Base-by-base conservation (phyloP, 148 eudicot genomes). In the Arctostaphylos glauca region DNA sequence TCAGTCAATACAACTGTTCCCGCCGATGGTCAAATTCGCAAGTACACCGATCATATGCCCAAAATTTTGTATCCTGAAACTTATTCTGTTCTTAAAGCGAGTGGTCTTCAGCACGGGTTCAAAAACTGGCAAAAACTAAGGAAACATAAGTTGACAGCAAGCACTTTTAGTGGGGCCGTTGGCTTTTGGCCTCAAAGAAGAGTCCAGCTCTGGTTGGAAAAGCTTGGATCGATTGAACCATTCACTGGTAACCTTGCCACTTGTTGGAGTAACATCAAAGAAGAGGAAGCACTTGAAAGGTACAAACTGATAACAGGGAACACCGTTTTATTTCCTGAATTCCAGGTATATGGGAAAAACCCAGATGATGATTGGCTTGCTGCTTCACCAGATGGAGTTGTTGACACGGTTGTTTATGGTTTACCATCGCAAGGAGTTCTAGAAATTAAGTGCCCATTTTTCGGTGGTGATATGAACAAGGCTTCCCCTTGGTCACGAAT, bases 361-460 rank as follows among this genome's bases (percentile, higher is more conserved):
- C 87, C 80, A 0, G 87, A 85, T 62, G 92, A 91, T 59, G 87
- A 85, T 77, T 95, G 95, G 95, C 95, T 92, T 81, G 98, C 85
- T 52, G 94, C 97, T 71, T 95, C 97, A 1, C 94, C 98, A 48
- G 98, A 95, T 87, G 98, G 97, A 46, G 82, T 87, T 47, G 79
- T 94, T 80, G 87, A 92, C 80, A 80, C 78, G 49, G 70, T 73
- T 52, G 75, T 85, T 25, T 88, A 92, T 85, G 91, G 84, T 9
- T 84, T 91, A 82, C 88, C 92, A 21, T 88, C 90, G 19, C 76
- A 85, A 64, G 98, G 98, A 25, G 88, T 93, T 14, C 84, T 95
- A 47, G 97, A 95, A 87, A 90, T 95, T 77, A 95, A 91, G 81
- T 95, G 98, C 66, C 98, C 98, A 0, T 91, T 56, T 85, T 95